A percentile compares a stretch with the other conserved stretches of the same genome.
phyloP scores from a whole-genome alignment of 805 yeast genomes.

The Ogataea paradorogensis region DNA sequence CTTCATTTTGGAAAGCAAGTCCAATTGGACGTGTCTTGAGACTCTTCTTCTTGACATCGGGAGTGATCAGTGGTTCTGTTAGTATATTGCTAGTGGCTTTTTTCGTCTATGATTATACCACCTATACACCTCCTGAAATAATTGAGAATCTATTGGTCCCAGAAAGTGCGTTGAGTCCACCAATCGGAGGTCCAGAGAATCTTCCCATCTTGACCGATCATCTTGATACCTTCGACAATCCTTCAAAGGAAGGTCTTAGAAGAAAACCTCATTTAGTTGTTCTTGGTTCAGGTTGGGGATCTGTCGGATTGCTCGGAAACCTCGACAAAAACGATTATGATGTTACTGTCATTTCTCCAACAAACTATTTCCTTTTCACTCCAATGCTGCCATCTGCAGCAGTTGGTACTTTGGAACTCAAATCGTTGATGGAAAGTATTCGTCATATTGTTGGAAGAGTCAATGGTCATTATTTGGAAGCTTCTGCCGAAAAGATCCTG shows the following conservation, averaged over 20 bases:
- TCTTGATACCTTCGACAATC: slow-evolving; percentile 55
- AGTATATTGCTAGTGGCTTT: slow-evolving; percentile 43
- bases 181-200: slow-evolving; percentile 68
- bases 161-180: slow-evolving; percentile 50
- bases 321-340: slow-evolving; percentile 55
- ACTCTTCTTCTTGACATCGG: slow-evolving; percentile 37
- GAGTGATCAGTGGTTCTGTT: slow-evolving; percentile 43
- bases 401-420: slow-evolving; percentile 65
- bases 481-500: slow-evolving; percentile 56
- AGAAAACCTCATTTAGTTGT: slow-evolving; percentile 57
- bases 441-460: slow-evolving; percentile 51
- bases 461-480: slow-evolving; percentile 62
- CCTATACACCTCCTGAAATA: slow-evolving; percentile 46
- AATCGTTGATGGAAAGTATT: slow-evolving; percentile 62
- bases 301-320: slow-evolving; percentile 54
- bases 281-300: slow-evolving; percentile 72
- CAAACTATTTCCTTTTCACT: slow-evolving; percentile 66
- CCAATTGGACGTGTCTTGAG: slow-evolving; percentile 34
- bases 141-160: slow-evolving; percentile 49
- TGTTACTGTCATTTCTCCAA: slow-evolving; percentile 65
- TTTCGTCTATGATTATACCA: slow-evolving; percentile 63
- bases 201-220: slow-evolving; percentile 56
- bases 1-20: slow-evolving; percentile 22
- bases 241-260: slow-evolving; percentile 41
- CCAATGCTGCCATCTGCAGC: slow-evolving; percentile 71